phyloP scores from a whole-genome alignment of 208 protist species.

The Acanthamoeba sp. region DNA sequence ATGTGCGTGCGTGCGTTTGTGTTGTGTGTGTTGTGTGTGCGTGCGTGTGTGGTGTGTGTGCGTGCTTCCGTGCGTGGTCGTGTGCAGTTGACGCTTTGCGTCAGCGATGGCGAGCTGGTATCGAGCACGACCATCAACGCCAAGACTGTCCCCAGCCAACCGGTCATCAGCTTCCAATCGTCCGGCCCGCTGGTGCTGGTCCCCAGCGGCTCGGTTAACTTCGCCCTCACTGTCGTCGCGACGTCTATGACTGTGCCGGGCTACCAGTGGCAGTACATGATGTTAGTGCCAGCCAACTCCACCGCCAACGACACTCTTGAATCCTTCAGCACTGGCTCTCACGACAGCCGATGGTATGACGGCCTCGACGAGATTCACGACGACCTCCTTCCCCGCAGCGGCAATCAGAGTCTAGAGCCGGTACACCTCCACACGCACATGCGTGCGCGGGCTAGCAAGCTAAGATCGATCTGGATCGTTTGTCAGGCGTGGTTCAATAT shows the following conservation, averaged over 20 bases:
- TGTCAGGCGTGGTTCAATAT: not conserved
- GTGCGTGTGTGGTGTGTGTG: too few species aligned
- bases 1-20: too few species aligned
- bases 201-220: not conserved
- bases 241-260: not conserved
- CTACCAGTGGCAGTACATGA: conserved; percentile 31
- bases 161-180: not conserved
- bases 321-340: not conserved
- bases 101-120: not conserved
- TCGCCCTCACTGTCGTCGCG: not conserved
- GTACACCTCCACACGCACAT: too few species aligned
- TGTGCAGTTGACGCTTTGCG: conserved; percentile 6
- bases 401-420: too few species aligned
- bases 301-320: not conserved
- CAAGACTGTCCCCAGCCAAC: not conserved
- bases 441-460: not conserved
- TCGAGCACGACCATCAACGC: not conserved
- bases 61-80: too few species aligned
- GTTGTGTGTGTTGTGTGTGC: too few species aligned
- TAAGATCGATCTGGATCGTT: not conserved
- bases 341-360: too few species aligned
- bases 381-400: too few species aligned
- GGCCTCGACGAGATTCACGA: too few species aligned
- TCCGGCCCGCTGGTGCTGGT: too few species aligned
- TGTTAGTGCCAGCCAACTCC: not conserved